Base-by-base conservation (phyloP, 768 basidiomycete genomes). In the Boletus rubescentipes region DNA sequence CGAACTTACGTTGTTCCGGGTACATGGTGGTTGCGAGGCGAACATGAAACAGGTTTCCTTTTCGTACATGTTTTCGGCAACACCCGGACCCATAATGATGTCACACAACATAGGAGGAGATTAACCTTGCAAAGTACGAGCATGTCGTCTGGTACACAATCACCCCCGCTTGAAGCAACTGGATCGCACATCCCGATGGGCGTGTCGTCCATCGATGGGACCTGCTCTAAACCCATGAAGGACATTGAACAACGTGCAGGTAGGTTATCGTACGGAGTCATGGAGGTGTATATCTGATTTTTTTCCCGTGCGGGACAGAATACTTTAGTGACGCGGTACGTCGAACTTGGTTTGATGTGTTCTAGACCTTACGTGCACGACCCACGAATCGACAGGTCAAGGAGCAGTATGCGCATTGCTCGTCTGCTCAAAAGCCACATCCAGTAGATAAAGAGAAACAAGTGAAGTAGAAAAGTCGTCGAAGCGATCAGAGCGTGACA, bases 91-190 rank as follows among this genome's bases (percentile, higher is more conserved):
- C 59, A 45, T 23, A 6, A 59, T 68, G 68, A 69, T 67, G 68
- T 69, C 67, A 68, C 30, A 6, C 30, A 12, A 38, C 9, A 53
- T 14, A 59, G 51, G 46, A 14, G 31, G 15, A 11, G 34, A 34
- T 23, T 23, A 0, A 10, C n/a, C 9, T 10, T 14, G n/a, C 18
- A n/a, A 18, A 21, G 9, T 20, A 30, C 36, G 16, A 49, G 5
- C 29, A 55, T 63, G 63, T 30, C 66, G 18, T 62, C 66, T 50
- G 81, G 81, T 31, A 80, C 81, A 2, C 74, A 82, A 35, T 82
- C 82, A n/a, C 81, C 80, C 9, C 80, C 81, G 20, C 76, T 81
- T 42, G 79, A 79, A 63, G 74, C 75, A 14, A 78, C 77, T 1
- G 77, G 70, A 36, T 72, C 75, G n/a, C 69, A 78, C 23, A 56